Evolutionary conservation across 1,139 yeast species (phyloP), one percentile per base, ranked within the genome.

Genomic region (Nakaseomyces bracarensis): DNA sequence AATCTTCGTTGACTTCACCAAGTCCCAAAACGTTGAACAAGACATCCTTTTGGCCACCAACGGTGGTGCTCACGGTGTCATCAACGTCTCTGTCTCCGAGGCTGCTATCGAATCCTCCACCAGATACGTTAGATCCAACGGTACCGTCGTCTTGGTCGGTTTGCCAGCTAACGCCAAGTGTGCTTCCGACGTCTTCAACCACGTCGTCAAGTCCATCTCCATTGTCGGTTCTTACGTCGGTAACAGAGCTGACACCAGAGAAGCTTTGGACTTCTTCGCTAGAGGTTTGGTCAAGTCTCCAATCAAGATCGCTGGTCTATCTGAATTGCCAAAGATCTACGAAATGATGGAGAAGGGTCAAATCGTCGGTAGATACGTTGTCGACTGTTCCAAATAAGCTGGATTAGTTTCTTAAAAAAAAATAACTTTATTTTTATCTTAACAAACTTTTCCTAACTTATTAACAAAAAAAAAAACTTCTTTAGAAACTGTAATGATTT

Each of bases 211-310:
- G 61, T 71, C 79, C 45, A 65, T 75, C 56, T 60, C 64, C 49
- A 73, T 76, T 55, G 71, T 61, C 49, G 82, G 82, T 58, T 76
- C 82, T 47, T 75, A 76, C 57, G 82, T 76, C 47, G 82, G 82
- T 61, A 76, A 75, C 74, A 72, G 82, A 68, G 79, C 80, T 49
- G 82, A 76, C 63, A 68, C 79, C 49, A 71, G 77, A 51, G 81
- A 75, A 65, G 81, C 82, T 48, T 66, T 76, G 58, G 81, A 76
- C 57, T 76, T 76, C 71, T 76, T 75, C 61, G 41, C 68, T 53
- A 69, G 82, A 68, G 82, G 81, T 47, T 66, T 74, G 60, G 72
- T 76, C 58, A 66, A 70, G 55, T 73, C 79, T 50, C 79, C 81
- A 53, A 75, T 76, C 63, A 72, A 74, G 65, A 63, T 76, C 60